These are phyloP conservation scores for Physaria fendleri DNA, from an alignment of 345 rosid species.

Conservation along the genomic window DNA sequence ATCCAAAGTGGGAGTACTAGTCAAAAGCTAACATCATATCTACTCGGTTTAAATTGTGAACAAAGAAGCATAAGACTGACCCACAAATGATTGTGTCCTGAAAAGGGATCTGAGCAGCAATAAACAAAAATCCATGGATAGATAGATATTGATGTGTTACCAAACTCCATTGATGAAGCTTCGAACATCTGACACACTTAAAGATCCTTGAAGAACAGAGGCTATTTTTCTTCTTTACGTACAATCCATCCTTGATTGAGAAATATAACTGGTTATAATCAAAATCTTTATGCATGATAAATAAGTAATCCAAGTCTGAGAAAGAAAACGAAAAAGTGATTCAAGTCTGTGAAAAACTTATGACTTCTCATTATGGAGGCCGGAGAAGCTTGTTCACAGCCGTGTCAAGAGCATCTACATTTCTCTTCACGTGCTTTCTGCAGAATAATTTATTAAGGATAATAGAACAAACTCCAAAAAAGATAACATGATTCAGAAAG, in stretches of 20 bases:
- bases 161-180: neutral
- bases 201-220: neutral
- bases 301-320: neutral
- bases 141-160: neutral
- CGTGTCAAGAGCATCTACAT: constrained; percentile 72
- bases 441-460: constrained; percentile 36
- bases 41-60: neutral
- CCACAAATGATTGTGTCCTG: neutral
- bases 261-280: neutral
- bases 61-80: constrained; percentile 12
- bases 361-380: constrained; percentile 43
- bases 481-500: neutral
- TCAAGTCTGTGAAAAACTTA: neutral
- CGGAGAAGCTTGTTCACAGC: constrained; percentile 71
- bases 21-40: neutral
- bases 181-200: neutral
- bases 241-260: neutral
- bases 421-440: constrained; percentile 75
- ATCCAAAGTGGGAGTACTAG: constrained; percentile 1
- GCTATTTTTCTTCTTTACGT: neutral
- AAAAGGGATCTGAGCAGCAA: neutral
- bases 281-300: constrained; percentile 5
- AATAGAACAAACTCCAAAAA: neutral
- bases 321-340: neutral
- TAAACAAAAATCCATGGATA: neutral